Conservation (phyloP, 2,329 filamentous ascomycete genomes). For the Pyrenophora tritici-repentis region DNA sequence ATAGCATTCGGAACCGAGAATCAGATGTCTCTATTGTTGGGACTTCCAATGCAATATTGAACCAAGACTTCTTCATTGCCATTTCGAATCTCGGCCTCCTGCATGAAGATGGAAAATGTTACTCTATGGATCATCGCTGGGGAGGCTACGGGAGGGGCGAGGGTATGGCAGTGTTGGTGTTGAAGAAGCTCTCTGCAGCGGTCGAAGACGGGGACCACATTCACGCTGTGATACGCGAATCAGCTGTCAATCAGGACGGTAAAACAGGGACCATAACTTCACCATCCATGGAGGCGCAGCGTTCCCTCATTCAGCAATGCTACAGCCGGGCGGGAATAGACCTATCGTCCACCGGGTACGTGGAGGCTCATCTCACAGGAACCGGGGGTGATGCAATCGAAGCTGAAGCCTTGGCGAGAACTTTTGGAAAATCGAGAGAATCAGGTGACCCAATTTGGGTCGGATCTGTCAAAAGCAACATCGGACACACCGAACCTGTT, state of each 20-base stretch:
- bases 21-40: constrained; percentile 1
- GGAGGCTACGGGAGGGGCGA: constrained; percentile 3
- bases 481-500: too few relatives aligned
- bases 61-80: constrained; percentile 1
- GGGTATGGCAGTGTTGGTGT: background rate
- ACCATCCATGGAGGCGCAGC: constrained; percentile 1
- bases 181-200: background rate
- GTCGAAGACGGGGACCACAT: background rate
- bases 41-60: background rate
- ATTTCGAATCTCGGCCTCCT: background rate
- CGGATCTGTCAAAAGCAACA: too few relatives aligned
- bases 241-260: constrained; percentile 1
- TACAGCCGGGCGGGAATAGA: constrained; percentile 4
- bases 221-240: constrained; percentile 1
- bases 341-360: constrained; percentile 7
- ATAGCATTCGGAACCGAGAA: background rate
- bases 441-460: background rate
- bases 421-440: background rate
- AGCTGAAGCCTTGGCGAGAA: constrained; percentile 1
- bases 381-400: constrained; percentile 50
- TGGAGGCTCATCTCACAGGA: constrained; percentile 52
- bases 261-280: background rate
- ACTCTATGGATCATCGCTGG: background rate
- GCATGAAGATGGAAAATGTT: background rate
- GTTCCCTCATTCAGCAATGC: background rate